Conservation (phyloP, 352 stramenopile species). For the Globisporangium uncinulatum region DNA sequence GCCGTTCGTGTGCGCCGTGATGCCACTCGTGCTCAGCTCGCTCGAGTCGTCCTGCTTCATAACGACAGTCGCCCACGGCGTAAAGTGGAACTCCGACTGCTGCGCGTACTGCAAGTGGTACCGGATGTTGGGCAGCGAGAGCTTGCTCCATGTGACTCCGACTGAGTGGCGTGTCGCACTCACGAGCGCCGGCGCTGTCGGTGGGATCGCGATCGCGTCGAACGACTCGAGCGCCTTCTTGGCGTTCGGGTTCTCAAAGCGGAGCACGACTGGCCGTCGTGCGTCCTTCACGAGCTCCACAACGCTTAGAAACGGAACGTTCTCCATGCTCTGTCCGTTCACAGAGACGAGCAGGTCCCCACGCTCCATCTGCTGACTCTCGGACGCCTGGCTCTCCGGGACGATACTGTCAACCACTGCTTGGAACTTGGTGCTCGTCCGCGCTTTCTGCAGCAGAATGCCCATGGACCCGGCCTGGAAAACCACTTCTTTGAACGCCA, state of each 20-base stretch:
- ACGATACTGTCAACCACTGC: conserved; percentile 80
- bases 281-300: conserved; percentile 78
- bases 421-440: conserved; percentile 56
- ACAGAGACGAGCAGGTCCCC: conserved; percentile 75
- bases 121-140: conserved; percentile 19
- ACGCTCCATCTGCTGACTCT: conserved; percentile 51
- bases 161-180: conserved; percentile 54
- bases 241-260: conserved; percentile 55
- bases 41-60: conserved; percentile 47
- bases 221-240: conserved; percentile 42
- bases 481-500: conserved; percentile 55
- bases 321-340: conserved; percentile 61
- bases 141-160: conserved; percentile 57
- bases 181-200: conserved; percentile 57
- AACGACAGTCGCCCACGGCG: conserved; percentile 40
- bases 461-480: conserved; percentile 67
- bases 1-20: conserved; percentile 49
- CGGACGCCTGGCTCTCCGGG: conserved; percentile 68
- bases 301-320: conserved; percentile 59
- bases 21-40: conserved; percentile 33
- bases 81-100: conserved; percentile 54
- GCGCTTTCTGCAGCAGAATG: conserved; percentile 75
- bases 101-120: conserved; percentile 68
- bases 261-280: conserved; percentile 53
- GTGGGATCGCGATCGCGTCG: conserved; percentile 51